phyloP scores from a whole-genome alignment of 108 stramenopile genomes.

The Mediolabrus comicus region DNA sequence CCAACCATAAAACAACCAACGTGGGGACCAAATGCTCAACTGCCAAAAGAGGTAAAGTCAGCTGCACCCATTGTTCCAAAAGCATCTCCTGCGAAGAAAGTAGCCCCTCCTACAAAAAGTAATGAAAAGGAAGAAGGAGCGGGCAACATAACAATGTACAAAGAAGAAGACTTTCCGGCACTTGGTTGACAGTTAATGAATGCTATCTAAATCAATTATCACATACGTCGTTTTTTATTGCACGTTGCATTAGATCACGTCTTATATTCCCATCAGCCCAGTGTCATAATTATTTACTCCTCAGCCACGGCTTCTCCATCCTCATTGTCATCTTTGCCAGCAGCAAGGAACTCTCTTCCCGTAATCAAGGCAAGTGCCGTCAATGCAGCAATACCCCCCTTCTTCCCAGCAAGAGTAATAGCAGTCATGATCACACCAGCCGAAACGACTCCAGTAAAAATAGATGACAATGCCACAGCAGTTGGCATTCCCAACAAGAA shows the following conservation, averaged over 20 bases:
- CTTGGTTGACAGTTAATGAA: slow-evolving; percentile 10
- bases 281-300: slow-evolving; percentile 5
- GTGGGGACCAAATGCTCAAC: slow-evolving; percentile 14
- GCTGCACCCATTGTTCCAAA: not conserved
- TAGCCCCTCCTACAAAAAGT: no score
- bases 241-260: no score
- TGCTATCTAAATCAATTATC: slow-evolving; percentile 2
- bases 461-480: slow-evolving; percentile 77
- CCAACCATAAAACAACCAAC: not conserved
- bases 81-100: not conserved
- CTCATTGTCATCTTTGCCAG: slow-evolving; percentile 6
- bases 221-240: not conserved
- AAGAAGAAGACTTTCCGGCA: slow-evolving; percentile 34
- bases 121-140: not conserved
- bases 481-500: slow-evolving; percentile 92
- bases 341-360: slow-evolving; percentile 62
- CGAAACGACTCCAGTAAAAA: slow-evolving; percentile 89
- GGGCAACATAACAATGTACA: slow-evolving; percentile 4
- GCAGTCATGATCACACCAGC: slow-evolving; percentile 91
- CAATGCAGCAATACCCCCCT: slow-evolving; percentile 76
- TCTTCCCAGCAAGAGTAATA: slow-evolving; percentile 79
- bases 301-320: not conserved
- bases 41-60: not conserved
- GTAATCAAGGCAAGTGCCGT: slow-evolving; percentile 63
- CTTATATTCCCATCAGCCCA: not conserved